Base-by-base conservation (phyloP, 2,329 filamentous ascomycete species). In the Alternaria panax region DNA sequence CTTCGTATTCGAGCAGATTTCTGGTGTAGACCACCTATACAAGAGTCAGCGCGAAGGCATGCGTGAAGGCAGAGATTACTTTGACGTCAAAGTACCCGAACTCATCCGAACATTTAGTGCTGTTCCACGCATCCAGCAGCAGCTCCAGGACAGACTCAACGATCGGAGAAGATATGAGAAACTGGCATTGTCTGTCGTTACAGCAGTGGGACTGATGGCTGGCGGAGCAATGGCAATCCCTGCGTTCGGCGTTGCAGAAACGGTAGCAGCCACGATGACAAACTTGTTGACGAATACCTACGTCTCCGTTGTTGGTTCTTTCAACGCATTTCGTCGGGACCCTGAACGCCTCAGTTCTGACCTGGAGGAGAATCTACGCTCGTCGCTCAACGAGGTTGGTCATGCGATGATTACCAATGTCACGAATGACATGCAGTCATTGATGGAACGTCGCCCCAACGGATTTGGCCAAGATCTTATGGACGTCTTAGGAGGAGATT, bases 1-100 rank as follows among this genome's bases (percentile, higher is more conserved):
- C n/a, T 56, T 28, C 16, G 28, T 61, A 2, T 61, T 61, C 38
- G 58, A 61, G 18, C 54, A 57, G 18, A 43, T 61, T 2, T 24
- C 36, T 22, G 48, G 58, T 3, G 4, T 58, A 3, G 36, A 57
- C n/a, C 48, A 57, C 34, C 14, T 40, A 9, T 54, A 6, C 7
- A 16, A 24, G 16, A 48, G 54, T 16, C 41, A 57, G 6, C 28
- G 20, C 20, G 24, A n/a, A 20, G 53, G 24, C 11, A 18, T 58
- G 20, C 14, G n/a, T 7, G 46, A 42, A 20, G 42, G 20, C 18
- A 42, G 30, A n/a, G 3, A 4, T 20, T 54, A 47, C 25, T 28
- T 24, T n/a, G 12, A 25, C 16, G 32, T 24, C 25, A 9, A 16
- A 14, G 28, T 54, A n/a, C 42, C 52, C 9, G 42, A 20, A 7